phyloP scores from a whole-genome alignment of 306 rosid genomes.

The Hippophae tibetana region DNA sequence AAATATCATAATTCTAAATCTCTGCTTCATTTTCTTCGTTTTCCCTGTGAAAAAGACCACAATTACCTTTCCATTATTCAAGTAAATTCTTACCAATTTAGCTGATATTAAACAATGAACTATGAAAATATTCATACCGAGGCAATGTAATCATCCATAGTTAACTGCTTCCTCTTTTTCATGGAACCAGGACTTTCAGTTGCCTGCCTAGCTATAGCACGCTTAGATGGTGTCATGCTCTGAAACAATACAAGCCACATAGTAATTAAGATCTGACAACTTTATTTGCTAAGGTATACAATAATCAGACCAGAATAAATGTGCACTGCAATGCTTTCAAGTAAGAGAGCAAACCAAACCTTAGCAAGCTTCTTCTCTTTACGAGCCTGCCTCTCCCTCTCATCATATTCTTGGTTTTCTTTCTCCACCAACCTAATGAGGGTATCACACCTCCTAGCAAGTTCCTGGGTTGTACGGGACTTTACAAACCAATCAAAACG shows the following conservation, averaged over 20 bases:
- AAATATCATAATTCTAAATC: neutral
- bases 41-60: slow-evolving; percentile 48
- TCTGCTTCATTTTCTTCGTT: slow-evolving; percentile 53
- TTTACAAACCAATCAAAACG: slow-evolving; percentile 99
- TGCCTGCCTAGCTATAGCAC: slow-evolving; percentile 52
- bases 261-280: neutral
- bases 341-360: slow-evolving; percentile 31
- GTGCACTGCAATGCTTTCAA: neutral
- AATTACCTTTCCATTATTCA: slow-evolving; percentile 14
- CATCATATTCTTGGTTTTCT: slow-evolving; percentile 94
- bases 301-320: neutral
- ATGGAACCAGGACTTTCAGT: slow-evolving; percentile 52
- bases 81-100: neutral
- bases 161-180: slow-evolving; percentile 80
- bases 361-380: slow-evolving; percentile 98
- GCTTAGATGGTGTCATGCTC: slow-evolving; percentile 85
- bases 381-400: slow-evolving; percentile 98
- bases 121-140: slow-evolving; percentile 34
- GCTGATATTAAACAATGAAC: slow-evolving; percentile 3
- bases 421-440: slow-evolving; percentile 88
- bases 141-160: slow-evolving; percentile 68
- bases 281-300: neutral
- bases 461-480: slow-evolving; percentile 98
- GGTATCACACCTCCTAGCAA: slow-evolving; percentile 96
- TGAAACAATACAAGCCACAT: slow-evolving; percentile 26